Evolutionary conservation across 371 early-diverging fungal species (phyloP), one percentile per base, ranked within the genome.

Genomic region (Apophysomyces variabilis): DNA sequence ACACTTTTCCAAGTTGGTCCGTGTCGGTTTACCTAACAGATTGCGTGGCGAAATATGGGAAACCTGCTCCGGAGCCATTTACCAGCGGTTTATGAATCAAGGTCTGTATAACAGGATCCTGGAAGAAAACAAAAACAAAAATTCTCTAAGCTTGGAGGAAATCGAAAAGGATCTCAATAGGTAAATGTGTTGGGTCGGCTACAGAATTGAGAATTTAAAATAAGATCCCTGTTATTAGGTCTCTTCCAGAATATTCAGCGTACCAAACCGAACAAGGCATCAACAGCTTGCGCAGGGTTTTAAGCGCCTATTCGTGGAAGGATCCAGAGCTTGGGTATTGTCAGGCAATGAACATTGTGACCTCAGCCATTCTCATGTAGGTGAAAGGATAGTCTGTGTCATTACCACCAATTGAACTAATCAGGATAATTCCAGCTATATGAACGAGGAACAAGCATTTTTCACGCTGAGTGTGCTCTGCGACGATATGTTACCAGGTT

Each of bases 271-370:
- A 86, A 16, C 92, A 97, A 68, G 99, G 99, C 0, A 97, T 99
- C 58, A 83, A 93, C 46, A 85, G 93, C 5, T 82, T 99, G 57
- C 89, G 99, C 9, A 83, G 95, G 16, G 98, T 98, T 13, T 79
- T 99, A 37, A 88, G 87, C 59, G 93, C 95, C 0, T 95, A 95
- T 73, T 86, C 94, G 41, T 90, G 91, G 89, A 89, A 89, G 57
- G 89, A 95, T 68, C 90, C 93, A 0, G 96, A 96, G 70, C 87
- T 99, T 41, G 99, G 99, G 9, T 99, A 99, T 75, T 98, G 98
- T 75, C 98, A 99, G 74, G 98, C 99, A 0, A 99, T 99, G 99
- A 99, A 99, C 75, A 96, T 99, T 76, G 93, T 99, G 1, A 94
- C 94, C 14, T 94, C 94, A 38, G 95, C 96, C 1, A 80, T 99